Evolutionary conservation across 352 stramenopile species (phyloP), one percentile per base, ranked within the genome.

Genomic region (Phytophthora hibernalis): DNA sequence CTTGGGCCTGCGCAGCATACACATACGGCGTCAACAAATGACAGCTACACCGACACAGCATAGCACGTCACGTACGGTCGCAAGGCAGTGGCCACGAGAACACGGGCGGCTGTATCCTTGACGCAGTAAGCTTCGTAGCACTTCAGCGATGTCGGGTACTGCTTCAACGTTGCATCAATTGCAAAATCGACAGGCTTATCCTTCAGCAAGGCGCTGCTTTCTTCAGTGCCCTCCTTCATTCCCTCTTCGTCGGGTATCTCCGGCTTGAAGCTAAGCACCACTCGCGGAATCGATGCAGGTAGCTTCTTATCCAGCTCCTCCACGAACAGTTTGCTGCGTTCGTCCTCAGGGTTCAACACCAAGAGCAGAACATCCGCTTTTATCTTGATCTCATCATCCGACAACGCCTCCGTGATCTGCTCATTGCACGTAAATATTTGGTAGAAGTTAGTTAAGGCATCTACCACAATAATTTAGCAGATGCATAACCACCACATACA

Each of bases 321-420:
- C 10, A 79, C 82, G 28, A 74, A 59, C 11, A 70, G 50, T 51
- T 80, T 74, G 54, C 80, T 89, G 44, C 68, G 54, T 5, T 75
- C 51, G 24, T 91, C 73, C 0, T 79, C 55, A 26, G 86, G 86
- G 54, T 94, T 83, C 55, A 87, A 76, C 31, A 94, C 50, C 22
- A 92, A 70, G 35, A 88, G 86, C 40, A 94, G 43, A 54, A 91
- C 84, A 64, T 94, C 86, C 1, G 86, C 86, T 37, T 80, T 83
- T 51, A 85, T 78, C 60, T 91, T 80, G 13, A 94, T 77, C 44
- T 94, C 82, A 5, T 82, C 84, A 21, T 81, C 81, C 1, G 71
- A 70, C 40, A 92, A 59, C 30, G 74, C 76, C 70, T 92, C 80
- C 1, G 83, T 93, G 31, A 93, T 76, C 85, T 93, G 44, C 12